phyloP scores from a whole-genome alignment of 768 basidiomycete genomes.

The Mycena maculata region DNA sequence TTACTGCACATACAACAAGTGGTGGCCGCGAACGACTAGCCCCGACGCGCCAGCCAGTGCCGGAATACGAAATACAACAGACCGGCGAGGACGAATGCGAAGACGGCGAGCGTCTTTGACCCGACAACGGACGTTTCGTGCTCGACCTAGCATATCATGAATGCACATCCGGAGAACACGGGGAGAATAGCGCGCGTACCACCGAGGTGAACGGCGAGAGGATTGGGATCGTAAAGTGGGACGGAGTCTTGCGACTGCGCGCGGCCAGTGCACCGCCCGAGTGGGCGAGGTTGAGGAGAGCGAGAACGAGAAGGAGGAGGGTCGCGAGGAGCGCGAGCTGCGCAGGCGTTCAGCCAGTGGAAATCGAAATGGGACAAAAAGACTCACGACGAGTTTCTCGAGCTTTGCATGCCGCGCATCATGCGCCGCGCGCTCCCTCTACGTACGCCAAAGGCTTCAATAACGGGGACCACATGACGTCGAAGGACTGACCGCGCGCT shows the following conservation, averaged over 20 bases:
- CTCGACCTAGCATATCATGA: slow-evolving; percentile 65
- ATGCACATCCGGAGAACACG: background rate
- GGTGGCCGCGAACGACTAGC: background rate
- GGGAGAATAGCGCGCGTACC: slow-evolving; percentile 49
- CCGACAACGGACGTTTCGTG: slow-evolving; percentile 75
- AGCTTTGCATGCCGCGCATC: slow-evolving; percentile 61
- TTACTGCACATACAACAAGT: too few species aligned
- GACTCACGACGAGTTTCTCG: slow-evolving; percentile 64
- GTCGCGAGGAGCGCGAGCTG: slow-evolving; percentile 49
- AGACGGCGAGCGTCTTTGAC: slow-evolving; percentile 55
- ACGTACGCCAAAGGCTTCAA: background rate
- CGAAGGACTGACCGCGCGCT: slow-evolving; percentile 56
- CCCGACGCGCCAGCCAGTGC: slow-evolving; percentile 47
- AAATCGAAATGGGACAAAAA: background rate
- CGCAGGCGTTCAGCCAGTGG: background rate
- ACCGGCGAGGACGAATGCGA: slow-evolving; percentile 53
- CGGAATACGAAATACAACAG: slow-evolving; percentile 58
- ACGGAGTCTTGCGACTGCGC: slow-evolving; percentile 46
- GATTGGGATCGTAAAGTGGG: slow-evolving; percentile 83
- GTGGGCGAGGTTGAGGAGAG: slow-evolving; percentile 50
- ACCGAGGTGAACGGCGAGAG: slow-evolving; percentile 84
- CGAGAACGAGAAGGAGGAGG: slow-evolving; percentile 49
- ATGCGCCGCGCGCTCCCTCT: slow-evolving; percentile 62
- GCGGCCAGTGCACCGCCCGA: slow-evolving; percentile 42
- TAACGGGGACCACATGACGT: background rate